phyloP scores from a whole-genome alignment of 2,329 filamentous ascomycete genomes.

The Chaetothyriales sp. region DNA sequence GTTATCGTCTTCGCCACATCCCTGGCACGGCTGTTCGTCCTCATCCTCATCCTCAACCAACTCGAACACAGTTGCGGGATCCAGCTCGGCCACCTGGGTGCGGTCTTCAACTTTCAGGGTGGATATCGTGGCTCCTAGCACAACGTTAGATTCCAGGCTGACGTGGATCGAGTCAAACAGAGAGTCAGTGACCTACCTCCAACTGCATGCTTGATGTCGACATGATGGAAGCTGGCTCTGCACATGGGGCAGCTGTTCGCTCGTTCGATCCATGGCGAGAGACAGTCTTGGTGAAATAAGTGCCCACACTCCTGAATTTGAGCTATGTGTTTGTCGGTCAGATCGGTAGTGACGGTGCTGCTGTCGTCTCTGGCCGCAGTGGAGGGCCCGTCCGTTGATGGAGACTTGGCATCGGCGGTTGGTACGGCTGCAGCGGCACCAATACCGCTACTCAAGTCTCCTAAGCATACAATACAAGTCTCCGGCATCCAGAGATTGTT shows the following conservation, averaged over 20 bases:
- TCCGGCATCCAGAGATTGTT: slow-evolving; percentile 36
- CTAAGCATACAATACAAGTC: slow-evolving; percentile 57
- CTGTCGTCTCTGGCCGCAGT: slow-evolving; percentile 4
- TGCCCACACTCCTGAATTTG: slow-evolving; percentile 68
- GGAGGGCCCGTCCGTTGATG: too few relatives aligned
- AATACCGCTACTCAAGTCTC: slow-evolving; percentile 48
- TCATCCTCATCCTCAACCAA: slow-evolving; percentile 57
- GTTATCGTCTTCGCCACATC: slow-evolving; percentile 68
- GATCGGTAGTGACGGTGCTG: slow-evolving; percentile 15
- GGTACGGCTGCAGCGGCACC: slow-evolving; percentile 33
- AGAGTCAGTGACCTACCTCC: slow-evolving; percentile 49
- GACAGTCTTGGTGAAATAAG: slow-evolving; percentile 78
- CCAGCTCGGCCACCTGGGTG: slow-evolving; percentile 70
- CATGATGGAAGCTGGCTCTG: slow-evolving; percentile 75
- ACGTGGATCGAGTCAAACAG: not conserved
- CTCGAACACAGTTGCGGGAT: slow-evolving; percentile 55
- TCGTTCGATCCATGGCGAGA: slow-evolving; percentile 87
- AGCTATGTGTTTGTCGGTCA: slow-evolving; percentile 31
- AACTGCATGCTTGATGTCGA: slow-evolving; percentile 65
- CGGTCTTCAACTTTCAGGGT: slow-evolving; percentile 41
- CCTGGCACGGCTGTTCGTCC: slow-evolving; percentile 57
- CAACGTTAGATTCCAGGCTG: not conserved
- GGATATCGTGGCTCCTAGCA: slow-evolving; percentile 38
- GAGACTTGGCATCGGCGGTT: slow-evolving; percentile 29
- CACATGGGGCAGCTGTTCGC: slow-evolving; percentile 98